Base-by-base conservation (phyloP, 768 basidiomycete genomes). In the Suillus placidus region DNA sequence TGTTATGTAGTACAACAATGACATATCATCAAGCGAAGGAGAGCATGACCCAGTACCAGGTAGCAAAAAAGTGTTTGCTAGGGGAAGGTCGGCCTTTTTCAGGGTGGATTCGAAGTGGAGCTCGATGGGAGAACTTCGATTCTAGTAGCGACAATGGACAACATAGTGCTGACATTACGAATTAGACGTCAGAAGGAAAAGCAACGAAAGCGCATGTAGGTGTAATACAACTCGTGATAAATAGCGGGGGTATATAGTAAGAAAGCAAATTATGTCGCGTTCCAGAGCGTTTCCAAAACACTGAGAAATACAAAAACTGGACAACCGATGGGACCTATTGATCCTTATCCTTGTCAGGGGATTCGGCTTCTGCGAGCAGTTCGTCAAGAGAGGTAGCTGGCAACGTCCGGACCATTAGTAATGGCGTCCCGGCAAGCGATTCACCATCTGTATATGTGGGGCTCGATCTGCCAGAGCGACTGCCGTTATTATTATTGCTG, bases 101-200 rank as follows among this genome's bases (percentile, higher is more conserved):
- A 40, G 89, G 88, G 23, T 93, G 91, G 91, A 72, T 89, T 47
- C 74, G 64, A 26, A 88, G 84, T 61, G 89, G 88, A 4, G 65
- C 70, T 45, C 70, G 73, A 60, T 87, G 85, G 82, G 87, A 90
- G 70, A 74, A 66, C 56, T 91, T 91, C 66, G 73, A 76, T 20
- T 61, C 64, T 34, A 63, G 69, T 68, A 47, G 18, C 58, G 30
- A 23, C 20, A 43, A 51, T n/a, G 20, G 16, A 65, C 47, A 66
- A 65, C 65, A 66, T 47, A 51, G 32, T 43, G 40, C 38, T 52
- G 34, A 56, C 37, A 47, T 37, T 45, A 55, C 61, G 47, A 32
- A 62, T 62, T 58, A 64, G 26, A 30, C 34, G 23, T 23, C 56
- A 61, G 32, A 32, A n/a, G 18, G 20, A 34, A 61, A 47, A 61